phyloP scores from a whole-genome alignment of 257 asterid species.

The Striga asiatica region DNA sequence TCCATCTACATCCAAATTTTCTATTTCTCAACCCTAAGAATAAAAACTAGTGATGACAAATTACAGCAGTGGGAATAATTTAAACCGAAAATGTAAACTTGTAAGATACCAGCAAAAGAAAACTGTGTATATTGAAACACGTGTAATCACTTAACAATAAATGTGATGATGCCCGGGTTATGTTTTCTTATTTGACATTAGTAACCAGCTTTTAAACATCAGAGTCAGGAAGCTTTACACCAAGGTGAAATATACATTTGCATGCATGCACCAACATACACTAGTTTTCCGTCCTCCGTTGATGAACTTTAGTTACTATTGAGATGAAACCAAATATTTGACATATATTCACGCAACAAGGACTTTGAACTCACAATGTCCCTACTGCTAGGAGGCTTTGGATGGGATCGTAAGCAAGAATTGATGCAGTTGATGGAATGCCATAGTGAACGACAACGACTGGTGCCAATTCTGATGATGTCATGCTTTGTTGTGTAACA shows the following conservation, averaged over 20 bases:
- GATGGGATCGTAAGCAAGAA: constrained; percentile 70
- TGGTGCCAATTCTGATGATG: constrained; percentile 36
- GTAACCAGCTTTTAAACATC: not conserved
- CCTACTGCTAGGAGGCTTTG: constrained; percentile 87
- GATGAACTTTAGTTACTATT: not conserved
- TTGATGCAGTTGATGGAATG: constrained; percentile 83
- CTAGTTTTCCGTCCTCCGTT: not conserved
- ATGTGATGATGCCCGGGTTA: not conserved
- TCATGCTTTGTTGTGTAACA: constrained; percentile 26
- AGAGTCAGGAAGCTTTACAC: not conserved
- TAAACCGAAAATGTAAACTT: no score
- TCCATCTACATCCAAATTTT: no score
- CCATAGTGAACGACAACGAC: constrained; percentile 75
- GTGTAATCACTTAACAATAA: not conserved
- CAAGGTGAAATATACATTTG: not conserved
- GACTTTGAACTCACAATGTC: constrained; percentile 57
- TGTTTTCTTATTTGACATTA: not conserved
- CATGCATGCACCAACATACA: not conserved
- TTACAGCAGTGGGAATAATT: no score
- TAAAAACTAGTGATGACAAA: no score
- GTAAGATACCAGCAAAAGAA: no score
- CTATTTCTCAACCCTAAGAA: no score
- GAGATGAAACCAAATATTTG: constrained; percentile 2
- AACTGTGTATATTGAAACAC: no score
- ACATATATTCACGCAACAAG: constrained; percentile 1